Base-by-base conservation (phyloP, 2,329 filamentous ascomycete species). In the Sporothrix mexicana region DNA sequence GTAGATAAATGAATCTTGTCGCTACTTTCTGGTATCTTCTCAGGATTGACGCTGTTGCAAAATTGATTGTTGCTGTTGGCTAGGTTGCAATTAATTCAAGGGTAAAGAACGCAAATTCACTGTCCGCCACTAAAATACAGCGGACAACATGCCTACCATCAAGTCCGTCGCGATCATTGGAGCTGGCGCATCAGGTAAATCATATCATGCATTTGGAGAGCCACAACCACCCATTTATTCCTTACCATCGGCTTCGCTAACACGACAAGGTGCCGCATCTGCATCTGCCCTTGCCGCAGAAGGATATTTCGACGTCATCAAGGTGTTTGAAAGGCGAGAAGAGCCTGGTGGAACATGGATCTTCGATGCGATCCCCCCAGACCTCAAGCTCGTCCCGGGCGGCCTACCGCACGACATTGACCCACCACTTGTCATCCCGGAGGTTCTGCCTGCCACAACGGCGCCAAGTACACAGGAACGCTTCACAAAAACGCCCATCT, bases 231-330 rank as follows among this genome's bases (percentile, higher is more conserved):
- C 1, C 13, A 8, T 13, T 6, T 13, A 6, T 1, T 12, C 3
- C 13, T 8, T 3, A 13, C 17, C 15, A 3, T 59, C 1, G 17
- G n/a, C 4, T 4, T n/a, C 20, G 15, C 49, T 70, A 23, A 70
- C 23, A 20, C 2, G 20, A 20, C 2, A 17, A 86, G 85, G 85
- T n/a, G 82, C 84, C 1, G 78, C 84, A 1, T 83, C 85, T 0
- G 84, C 84, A 0, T 84, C 84, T 0, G 84, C 85, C 1, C 79
- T 87, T 13, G 81, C 83, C 43, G 81, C 83, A 0, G 84, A 85
- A 75, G 81, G 82, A 10, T 83, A 80, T 61, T 85, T 83, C 76
- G 80, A 84, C 9, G 76, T 76, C 0, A 83, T 84, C 9, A 78
- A 77, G 1, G 82, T 85, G 0, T 85, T 84, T 77, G 82, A 86